Percentiles rank a stretch among this genome's conserved stretches.
Evolutionary conservation across 352 stramenopile genomes (phyloP).

Genomic region (Globisporangium okanoganense): DNA sequence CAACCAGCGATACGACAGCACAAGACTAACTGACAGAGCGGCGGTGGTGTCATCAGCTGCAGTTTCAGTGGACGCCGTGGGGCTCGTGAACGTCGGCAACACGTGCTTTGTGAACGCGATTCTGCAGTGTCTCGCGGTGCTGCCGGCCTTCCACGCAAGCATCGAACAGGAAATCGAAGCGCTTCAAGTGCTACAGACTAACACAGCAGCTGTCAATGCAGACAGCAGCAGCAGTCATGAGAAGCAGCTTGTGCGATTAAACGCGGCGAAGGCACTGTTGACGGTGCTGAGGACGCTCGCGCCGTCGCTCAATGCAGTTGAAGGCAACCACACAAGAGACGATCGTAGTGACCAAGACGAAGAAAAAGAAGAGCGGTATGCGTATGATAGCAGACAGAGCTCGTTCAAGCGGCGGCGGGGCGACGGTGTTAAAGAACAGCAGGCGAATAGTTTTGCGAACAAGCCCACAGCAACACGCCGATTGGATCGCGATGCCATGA

Average conservation of each 20-base stretch:
- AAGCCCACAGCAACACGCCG: not conserved
- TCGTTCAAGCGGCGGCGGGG: not conserved
- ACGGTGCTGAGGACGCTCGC: constrained; percentile 12
- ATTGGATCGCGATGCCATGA: constrained; percentile 9
- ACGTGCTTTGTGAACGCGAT: constrained; percentile 79
- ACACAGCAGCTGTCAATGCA: not conserved
- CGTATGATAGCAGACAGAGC: not conserved
- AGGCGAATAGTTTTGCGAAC: not conserved
- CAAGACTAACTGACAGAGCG: not conserved
- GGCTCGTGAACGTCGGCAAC: constrained; percentile 67
- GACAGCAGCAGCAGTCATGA: not conserved
- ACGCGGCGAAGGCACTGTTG: constrained; percentile 12
- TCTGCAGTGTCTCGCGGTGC: constrained; percentile 49
- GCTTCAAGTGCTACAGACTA: not conserved
- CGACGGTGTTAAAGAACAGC: not conserved
- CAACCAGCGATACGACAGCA: not conserved
- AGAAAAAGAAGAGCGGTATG: not conserved
- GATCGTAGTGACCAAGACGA: not conserved
- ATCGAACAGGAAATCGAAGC: constrained; percentile 24
- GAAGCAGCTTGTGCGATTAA: constrained; percentile 4
- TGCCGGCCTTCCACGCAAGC: constrained; percentile 34
- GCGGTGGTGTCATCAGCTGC: not conserved
- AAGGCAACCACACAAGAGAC: not conserved
- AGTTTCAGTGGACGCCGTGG: constrained; percentile 13
- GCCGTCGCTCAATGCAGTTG: not conserved